Evolutionary conservation across 495 filamentous ascomycete species (phyloP), one percentile per base, ranked within the genome.

Genomic region (Lophiotrema nucula): DNA sequence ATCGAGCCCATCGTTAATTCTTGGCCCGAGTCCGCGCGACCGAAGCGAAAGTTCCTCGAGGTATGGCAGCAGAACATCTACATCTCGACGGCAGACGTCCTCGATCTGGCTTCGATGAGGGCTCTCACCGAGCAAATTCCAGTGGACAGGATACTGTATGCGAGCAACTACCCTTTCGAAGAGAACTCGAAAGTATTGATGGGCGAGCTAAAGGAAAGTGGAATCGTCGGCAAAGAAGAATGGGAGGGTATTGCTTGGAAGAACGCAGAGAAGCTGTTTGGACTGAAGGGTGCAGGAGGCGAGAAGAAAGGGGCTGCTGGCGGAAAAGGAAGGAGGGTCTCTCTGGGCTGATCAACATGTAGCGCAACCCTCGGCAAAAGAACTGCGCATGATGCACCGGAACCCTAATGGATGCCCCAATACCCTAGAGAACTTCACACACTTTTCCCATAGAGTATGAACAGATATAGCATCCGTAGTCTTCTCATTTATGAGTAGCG

Each of bases 131-230:
- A 79, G 25, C 78, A 77, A 13, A 75, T 70, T 53, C 56, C 61
- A 12, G 62, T 78, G 24, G 77, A 83, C 8, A 66, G 69, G 11
- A 75, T 86, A 18, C 51, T 87, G 69, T 86, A 78, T 56, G 80
- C 76, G 46, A 78, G 83, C 13, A 81, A 83, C 53, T 85, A 83
- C 67, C 83, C 82, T 0, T 87, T 60, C 26, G 76, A 76, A 60
- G 71, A 76, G 56, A 70, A 65, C 19, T 73, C 72, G n/a, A 60
- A 73, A 52, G 69, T 65, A 16, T 82, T 75, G 62, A 66, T 85
- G 26, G 59, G 72, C 59, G 74, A 80, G 62, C 58, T 84, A 42
- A 70, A 75, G 64, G 56, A 67, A 61, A 81, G 80, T 54, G 79
- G 77, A 10, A 62, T 81, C 58, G 70, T 84, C 21, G 72, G 51